phyloP scores from a whole-genome alignment of 345 rosid genomes.

The Citrus cavaleriei region DNA sequence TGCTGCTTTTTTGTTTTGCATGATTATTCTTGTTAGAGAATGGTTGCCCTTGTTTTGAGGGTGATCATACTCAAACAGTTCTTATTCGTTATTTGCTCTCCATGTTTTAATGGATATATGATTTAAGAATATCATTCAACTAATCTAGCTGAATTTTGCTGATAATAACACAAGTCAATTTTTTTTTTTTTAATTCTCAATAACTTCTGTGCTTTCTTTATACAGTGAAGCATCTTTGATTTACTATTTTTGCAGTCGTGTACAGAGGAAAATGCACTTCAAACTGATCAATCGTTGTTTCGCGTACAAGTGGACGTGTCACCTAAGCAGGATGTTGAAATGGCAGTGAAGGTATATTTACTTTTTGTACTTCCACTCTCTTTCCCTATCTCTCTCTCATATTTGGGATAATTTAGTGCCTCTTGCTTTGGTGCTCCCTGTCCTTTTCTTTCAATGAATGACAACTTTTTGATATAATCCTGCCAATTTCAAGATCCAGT shows the following conservation, averaged over 20 bases:
- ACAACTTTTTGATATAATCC: slow-evolving; percentile 9
- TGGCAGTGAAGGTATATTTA: slow-evolving; percentile 57
- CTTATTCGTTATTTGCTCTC: not conserved
- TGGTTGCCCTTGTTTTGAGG: not conserved
- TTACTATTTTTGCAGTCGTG: slow-evolving; percentile 31
- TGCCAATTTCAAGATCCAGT: slow-evolving; percentile 3
- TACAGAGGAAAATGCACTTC: slow-evolving; percentile 31
- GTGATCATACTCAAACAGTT: not conserved
- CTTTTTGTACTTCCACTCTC: not conserved
- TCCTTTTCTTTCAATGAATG: not conserved
- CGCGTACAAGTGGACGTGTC: slow-evolving; percentile 52
- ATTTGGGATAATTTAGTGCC: not conserved
- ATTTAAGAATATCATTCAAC: not conserved
- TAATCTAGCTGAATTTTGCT: not conserved
- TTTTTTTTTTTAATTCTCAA: not conserved
- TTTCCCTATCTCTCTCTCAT: not conserved
- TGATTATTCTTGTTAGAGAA: not conserved
- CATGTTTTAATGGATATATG: not conserved
- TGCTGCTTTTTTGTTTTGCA: not conserved
- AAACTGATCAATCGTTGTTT: slow-evolving; percentile 41
- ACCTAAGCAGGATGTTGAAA: slow-evolving; percentile 43
- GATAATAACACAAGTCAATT: not conserved
- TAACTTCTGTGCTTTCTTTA: not conserved
- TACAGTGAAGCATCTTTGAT: not conserved
- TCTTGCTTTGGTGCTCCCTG: not conserved